Evolutionary conservation across 2,329 filamentous ascomycete genomes (phyloP).

Genomic region (Fusarium tanahbumbuense): DNA sequence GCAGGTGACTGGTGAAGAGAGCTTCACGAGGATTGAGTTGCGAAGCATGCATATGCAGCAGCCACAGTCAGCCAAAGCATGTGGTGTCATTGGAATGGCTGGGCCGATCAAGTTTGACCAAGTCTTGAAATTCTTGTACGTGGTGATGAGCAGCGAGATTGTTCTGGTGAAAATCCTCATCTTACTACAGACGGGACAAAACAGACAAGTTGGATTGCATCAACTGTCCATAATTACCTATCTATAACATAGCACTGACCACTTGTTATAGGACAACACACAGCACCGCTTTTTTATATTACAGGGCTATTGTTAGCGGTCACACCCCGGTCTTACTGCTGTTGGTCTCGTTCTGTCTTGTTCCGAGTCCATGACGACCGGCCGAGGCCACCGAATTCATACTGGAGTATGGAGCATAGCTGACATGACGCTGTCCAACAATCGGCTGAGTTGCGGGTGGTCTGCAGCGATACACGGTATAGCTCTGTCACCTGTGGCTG

Average conservation of each 20-base stretch:
- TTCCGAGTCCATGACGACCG: conserved; percentile 17
- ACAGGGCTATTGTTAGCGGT: conserved; percentile 15
- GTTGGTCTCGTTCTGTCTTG: conserved; percentile 15
- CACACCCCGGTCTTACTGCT: conserved; percentile 17
- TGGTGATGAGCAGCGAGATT: conserved; percentile 25
- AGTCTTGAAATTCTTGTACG: conserved; percentile 28
- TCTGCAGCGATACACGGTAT: conserved; percentile 29
- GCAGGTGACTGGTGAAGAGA: not conserved
- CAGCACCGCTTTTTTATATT: conserved; percentile 24
- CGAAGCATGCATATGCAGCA: conserved; percentile 7
- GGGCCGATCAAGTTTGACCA: conserved; percentile 33
- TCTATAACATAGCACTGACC: conserved; percentile 3
- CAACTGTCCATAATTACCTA: not conserved
- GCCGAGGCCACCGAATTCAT: conserved; percentile 10
- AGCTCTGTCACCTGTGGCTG: conserved; percentile 1
- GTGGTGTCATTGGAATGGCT: conserved; percentile 27
- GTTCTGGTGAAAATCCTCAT: conserved; percentile 31
- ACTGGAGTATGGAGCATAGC: conserved; percentile 5
- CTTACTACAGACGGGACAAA: conserved; percentile 9
- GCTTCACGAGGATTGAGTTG: conserved; percentile 20
- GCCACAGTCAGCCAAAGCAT: conserved; percentile 18
- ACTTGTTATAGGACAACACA: conserved; percentile 3
- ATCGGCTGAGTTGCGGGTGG: conserved; percentile 10
- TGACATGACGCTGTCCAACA: conserved; percentile 36
- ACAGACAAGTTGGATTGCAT: not conserved